Base-by-base conservation (phyloP, 345 rosid genomes). In the Acer saccharum region DNA sequence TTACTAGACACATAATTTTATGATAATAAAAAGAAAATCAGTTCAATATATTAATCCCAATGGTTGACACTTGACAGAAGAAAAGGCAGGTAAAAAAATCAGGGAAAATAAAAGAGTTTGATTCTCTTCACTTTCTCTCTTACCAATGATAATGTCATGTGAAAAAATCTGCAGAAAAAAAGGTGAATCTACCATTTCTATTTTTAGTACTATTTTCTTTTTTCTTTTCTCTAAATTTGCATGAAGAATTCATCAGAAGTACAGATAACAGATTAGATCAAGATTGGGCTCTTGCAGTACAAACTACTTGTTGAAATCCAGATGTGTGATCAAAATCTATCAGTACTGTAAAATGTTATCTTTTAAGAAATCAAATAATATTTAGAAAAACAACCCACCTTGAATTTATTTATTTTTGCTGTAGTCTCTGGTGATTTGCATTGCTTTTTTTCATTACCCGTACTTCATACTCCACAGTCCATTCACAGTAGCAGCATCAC, bases 101-200 rank as follows among this genome's bases (percentile, higher is more conserved):
- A 2, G 32, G 32, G 32, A 29, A 13, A 44, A 68, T 4, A 32
- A 65, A 17, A 69, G 43, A 13, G 54, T 27, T 10, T 46, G 46
- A n/a, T 73, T 21, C n/a, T 50, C 55, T 20, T 76, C 12, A 27
- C 58, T 46, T 68, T 60, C 78, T 58, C 70, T 58, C 7, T 72
- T 55, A 71, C 69, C 77, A 66, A 46, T 65, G 54, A 71, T 43
- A 62, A 80, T 65, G 39, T 54, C 79, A 64, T 41, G 76, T 25
- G 72, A 54, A 74, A 65, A 13, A 69, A 27, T n/a, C 18, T 50
- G 46, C 10, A 43, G 46, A 43, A 43, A 6, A 43, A 35, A 35
- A 35, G 39, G 39, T 4, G 27, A 70, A 65, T 63, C 32, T 41
- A 17, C 32, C 9, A 32, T 46, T 71, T 57, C 55, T 65, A 21